Evolutionary conservation across 2,329 filamentous ascomycete genomes (phyloP).

Genomic region (Mycosphaerella sp.): DNA sequence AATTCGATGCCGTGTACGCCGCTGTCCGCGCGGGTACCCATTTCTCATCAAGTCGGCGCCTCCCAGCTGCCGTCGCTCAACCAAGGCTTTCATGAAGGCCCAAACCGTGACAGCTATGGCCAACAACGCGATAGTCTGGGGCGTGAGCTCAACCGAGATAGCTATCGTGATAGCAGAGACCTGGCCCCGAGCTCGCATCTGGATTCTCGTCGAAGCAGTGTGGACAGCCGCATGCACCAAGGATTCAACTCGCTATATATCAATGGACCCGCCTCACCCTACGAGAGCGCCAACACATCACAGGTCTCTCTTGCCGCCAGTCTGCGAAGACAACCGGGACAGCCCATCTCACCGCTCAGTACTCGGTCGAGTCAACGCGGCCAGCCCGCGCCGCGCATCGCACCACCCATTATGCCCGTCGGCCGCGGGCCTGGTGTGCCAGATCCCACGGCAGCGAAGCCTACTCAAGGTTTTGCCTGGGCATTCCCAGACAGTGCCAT

Average conservation of each 20-base stretch:
- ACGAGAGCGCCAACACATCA: constrained; percentile 69
- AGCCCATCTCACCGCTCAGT: constrained; percentile 43
- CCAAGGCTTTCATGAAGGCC: constrained; percentile 42
- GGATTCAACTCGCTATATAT: constrained; percentile 64
- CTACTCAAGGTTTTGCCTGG: constrained; percentile 77
- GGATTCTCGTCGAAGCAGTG: constrained; percentile 65
- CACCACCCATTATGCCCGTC: constrained; percentile 67
- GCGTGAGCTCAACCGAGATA: constrained; percentile 24
- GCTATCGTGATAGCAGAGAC: constrained; percentile 36
- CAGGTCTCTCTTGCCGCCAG: constrained; percentile 67
- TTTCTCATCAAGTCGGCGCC: constrained; percentile 30
- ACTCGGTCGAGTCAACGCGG: constrained; percentile 29
- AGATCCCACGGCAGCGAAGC: constrained; percentile 61
- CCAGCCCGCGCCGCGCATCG: constrained; percentile 52
- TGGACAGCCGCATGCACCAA: constrained; percentile 71
- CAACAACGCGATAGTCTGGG: constrained; percentile 22
- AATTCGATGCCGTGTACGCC: constrained; percentile 40
- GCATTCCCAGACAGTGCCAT: constrained; percentile 72
- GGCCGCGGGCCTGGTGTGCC: constrained; percentile 59
- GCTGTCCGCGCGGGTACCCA: constrained; percentile 36
- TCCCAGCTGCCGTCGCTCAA: constrained; percentile 51
- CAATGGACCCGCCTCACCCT: constrained; percentile 57
- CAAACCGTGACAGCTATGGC: constrained; percentile 40
- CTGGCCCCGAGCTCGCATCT: constrained; percentile 38
- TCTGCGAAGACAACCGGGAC: constrained; percentile 49